Base-by-base conservation (phyloP, 352 stramenopile species). In the Globisporangium irregulare region DNA sequence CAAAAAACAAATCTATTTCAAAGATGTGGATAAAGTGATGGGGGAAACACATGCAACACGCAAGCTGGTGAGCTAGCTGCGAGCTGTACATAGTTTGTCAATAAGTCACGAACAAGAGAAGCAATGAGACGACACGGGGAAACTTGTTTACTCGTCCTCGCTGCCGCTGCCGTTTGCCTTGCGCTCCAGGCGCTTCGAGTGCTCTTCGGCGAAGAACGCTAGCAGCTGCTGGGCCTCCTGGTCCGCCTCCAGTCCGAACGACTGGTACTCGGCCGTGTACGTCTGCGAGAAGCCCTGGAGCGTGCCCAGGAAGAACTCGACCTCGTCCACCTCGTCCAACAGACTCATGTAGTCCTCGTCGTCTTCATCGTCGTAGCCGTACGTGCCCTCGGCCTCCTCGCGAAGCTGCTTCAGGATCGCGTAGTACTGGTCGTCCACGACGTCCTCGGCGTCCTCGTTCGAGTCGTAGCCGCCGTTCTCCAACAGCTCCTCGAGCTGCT, bases 301-400 rank as follows among this genome's bases (percentile, higher is more conserved):
- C 27, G 94, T 94, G 67, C 91, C 77, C 67, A 97, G 87, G 73
- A 98, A 89, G 70, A 96, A 97, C 60, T 94, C 80, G 24, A 98
- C 74, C 73, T 98, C 92, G 66, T 98, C 92, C 20, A 98, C 87
- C 70, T 97, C 82, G 68, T 98, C 94, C 48, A 99, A 74, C 66
- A 97, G 79, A 68, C 86, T 94, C 69, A 87, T 92, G 70, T 97
- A 98, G 63, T 98, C 92, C 67, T 98, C 95, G n/a, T 98, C 94
- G 32, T 86, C 80, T 57, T 98, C 96, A 32, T 93, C 85, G 67
- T 90, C 81, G 64, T 82, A 90, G 63, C 82, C 75, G 54, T 81
- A 92, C 63, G 80, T 77, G 62, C 79, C 82, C 18, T 86, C 81
- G 38, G 94, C 93, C 64, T 98, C 89, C 64, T 97, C 91, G 64